Base-by-base conservation (phyloP, 257 asterid genomes). In the Nicotiana otophora region DNA sequence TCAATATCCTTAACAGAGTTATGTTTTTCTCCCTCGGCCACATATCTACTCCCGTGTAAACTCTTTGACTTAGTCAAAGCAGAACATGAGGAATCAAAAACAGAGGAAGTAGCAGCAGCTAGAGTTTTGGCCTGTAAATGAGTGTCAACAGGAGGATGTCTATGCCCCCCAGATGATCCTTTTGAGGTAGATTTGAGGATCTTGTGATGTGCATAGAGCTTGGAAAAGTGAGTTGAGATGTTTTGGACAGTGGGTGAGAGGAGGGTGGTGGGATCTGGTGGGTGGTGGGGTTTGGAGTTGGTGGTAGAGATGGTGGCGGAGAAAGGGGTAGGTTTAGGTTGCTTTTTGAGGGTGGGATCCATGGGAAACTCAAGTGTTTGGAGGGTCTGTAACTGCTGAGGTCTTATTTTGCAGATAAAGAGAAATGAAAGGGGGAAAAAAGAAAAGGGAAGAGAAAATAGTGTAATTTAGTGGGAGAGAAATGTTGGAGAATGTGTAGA, bases 171-270 rank as follows among this genome's bases (percentile, higher is more conserved):
- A 70, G 36, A 70, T 7, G 85, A 85, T 3, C 85, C 83, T 58
- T 88, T 86, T n/a, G 66, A 63, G 78, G 90, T 64, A 20, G 85
- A 82, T 30, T 84, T 42, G 30, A 65, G 84, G 42, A 82, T 84
- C 83, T 89, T 93, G 90, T 95, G 94, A 81, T 87, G 88, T 5
- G 89, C 51, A 77, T 91, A 90, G 81, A 93, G 90, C 68, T 90
- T 91, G 80, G 97, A 88, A 81, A 95, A 93, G 88, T 92, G 95
- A 80, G 80, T 85, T 62, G 99, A 93, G 36, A 92, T 95, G 93
- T 75, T 82, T 23, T 91, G 96, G 84, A 92, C 85, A 81, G 97
- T 87, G 85, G 96, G 66, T 54, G 96, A 77, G 7, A 86, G 81
- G 65, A 81, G 67, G 80, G 20, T n/a, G 80, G 89, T 81, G 89